Evolutionary conservation across 2,329 filamentous ascomycete genomes (phyloP), one percentile per base, ranked within the genome.

Genomic region (Colletotrichum sp.): DNA sequence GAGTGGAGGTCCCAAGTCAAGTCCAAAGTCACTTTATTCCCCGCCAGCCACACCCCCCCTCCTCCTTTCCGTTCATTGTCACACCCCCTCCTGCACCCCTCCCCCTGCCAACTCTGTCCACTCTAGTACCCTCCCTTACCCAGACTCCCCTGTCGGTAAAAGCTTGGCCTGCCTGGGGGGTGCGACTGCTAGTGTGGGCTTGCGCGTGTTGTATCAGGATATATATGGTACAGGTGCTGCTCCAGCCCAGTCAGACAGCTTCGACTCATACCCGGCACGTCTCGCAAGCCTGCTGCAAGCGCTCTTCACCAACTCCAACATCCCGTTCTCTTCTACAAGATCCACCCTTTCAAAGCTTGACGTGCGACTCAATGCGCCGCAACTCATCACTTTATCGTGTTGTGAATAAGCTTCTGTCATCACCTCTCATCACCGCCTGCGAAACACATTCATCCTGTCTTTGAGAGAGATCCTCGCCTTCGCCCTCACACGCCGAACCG

Each of bases 271-370:
- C 78, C 79, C 77, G 78, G 78, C 78, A 75, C 73, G 78, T 79
- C 77, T 80, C 76, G 77, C 72, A 78, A 77, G 78, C 78, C 76
- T 79, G 77, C 77, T 68, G 72, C 73, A 75, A 75, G 65, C 43
- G 51, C 65, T 63, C 27, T 34, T 69, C 59, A 77, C 74, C 54
- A 64, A 61, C 34, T 69, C 27, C 66, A 70, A 71, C 55, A 71
- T 62, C 63, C 38, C 68, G 29, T 55, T 64, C 21, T 33, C 47
- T 29, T 54, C 43, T 18, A n/a, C 59, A 29, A 70, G 33, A 69
- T 72, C 62, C 72, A 74, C 69, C 62, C 68, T 58, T 38, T 63
- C 68, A 62, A 71, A 67, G 66, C 70, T 58, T 72, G 72, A 67
- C 55, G 72, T 74, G 54, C 62, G 69, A 72, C 72, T 72, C 69